A percentile compares a stretch with the other conserved stretches of the same genome.
phyloP scores from a whole-genome alignment of 306 rosid genomes.

The Quercus alba region DNA sequence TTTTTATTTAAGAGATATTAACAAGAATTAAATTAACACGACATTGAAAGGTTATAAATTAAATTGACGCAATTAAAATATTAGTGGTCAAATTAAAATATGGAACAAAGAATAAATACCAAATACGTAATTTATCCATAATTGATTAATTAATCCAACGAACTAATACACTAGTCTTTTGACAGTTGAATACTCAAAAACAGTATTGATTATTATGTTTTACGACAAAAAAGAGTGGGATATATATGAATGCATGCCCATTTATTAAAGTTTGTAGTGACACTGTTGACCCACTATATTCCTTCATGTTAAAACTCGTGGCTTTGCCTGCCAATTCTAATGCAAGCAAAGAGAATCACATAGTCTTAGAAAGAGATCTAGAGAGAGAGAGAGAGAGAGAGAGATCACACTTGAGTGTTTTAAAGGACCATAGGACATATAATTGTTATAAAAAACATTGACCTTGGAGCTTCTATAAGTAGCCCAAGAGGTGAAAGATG shows the following conservation, averaged over 20 bases:
- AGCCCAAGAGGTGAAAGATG: neutral
- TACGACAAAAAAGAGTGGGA: slow-evolving; percentile 38
- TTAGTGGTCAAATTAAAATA: no score
- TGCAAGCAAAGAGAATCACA: slow-evolving; percentile 11
- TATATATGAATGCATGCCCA: slow-evolving; percentile 12
- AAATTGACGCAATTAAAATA: no score
- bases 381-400: neutral
- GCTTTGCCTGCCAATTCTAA: slow-evolving; percentile 25
- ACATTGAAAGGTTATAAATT: no score
- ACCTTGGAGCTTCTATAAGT: slow-evolving; percentile 32
- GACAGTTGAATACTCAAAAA: no score
- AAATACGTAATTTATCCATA: no score
- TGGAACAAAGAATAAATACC: no score
- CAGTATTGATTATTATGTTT: neutral
- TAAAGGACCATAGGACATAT: neutral
- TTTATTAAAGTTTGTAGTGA: slow-evolving; percentile 8
- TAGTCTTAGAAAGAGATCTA: neutral
- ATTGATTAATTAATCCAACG: no score
- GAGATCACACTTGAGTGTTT: slow-evolving; percentile 12
- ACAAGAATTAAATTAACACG: no score
- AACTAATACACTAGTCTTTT: no score
- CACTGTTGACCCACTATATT: slow-evolving; percentile 24
- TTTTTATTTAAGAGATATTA: no score
- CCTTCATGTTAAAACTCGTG: slow-evolving; percentile 18
- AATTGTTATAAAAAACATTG: slow-evolving; percentile 5